Evolutionary conservation across 768 basidiomycete genomes (phyloP), one percentile per base, ranked within the genome.

Genomic region (Podaxis carcinomalis): DNA sequence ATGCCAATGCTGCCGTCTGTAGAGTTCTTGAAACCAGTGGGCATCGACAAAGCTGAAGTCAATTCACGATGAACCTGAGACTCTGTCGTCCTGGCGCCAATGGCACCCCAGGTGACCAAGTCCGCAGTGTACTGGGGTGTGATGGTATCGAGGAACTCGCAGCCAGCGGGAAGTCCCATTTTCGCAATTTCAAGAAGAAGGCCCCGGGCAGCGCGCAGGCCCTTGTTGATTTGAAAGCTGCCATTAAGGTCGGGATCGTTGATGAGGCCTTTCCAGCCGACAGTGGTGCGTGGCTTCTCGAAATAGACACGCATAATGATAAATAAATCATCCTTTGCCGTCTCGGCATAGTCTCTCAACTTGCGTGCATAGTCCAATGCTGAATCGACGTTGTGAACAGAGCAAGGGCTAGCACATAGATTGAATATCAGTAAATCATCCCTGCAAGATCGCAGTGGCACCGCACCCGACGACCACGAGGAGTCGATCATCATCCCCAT

Each of bases 281-380:
- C 90, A 0, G 96, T 98, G 5, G 96, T 98, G 32, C 96, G 83
- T 1, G 89, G 89, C 68, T 98, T 98, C 68, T 98, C 96, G 70
- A 98, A 99, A 80, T 99, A 98, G 66, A 98, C 94, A 27, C 95
- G 89, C 96, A 98, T 98, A 66, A 98, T 80, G 68, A 99, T 97
- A 73, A 90, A 83, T 35, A 99, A 81, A 66, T 98, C 97, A 10
- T 92, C 88, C 68, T 85, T 86, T 49, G 90, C 86, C 10, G 74
- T 74, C 39, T 94, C 88, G 5, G 94, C 91, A 69, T 98, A 98
- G 39, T 77, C 83, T 61, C 82, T 83, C 49, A 98, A 81, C 53
- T 88, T 80, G 57, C 82, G 82, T 28, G 95, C 96, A 70, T 98
- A 97, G 69, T 92, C 92, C 28, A 92, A 70, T 7, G 93, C 95